Conservation (phyloP, 768 basidiomycete genomes). For the Gautieria morchelliformis region DNA sequence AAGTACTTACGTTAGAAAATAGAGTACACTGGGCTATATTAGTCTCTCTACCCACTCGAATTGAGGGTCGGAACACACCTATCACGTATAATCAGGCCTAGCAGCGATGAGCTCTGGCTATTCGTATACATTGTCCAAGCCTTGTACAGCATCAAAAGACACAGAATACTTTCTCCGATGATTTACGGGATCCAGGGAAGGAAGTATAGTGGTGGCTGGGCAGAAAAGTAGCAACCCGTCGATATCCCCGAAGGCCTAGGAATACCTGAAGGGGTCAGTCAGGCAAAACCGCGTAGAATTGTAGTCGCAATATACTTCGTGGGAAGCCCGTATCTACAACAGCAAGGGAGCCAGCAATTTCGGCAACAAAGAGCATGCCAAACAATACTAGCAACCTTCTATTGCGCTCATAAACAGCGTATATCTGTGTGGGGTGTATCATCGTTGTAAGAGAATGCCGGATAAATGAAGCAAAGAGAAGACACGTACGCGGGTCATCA, state of each 20-base stretch:
- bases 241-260: background rate
- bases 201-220: constrained; percentile 29
- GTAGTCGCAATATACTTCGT: constrained; percentile 23
- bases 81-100: background rate
- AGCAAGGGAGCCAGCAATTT: constrained; percentile 17
- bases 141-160: constrained; percentile 37
- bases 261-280: background rate
- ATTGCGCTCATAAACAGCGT: constrained; percentile 48
- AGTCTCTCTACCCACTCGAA: no score
- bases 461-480: no score
- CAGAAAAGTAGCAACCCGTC: background rate
- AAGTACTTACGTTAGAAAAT: no score
- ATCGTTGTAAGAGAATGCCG: background rate
- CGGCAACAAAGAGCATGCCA: constrained; percentile 30
- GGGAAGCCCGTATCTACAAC: constrained; percentile 17
- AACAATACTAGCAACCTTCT: constrained; percentile 41
- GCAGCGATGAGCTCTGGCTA: background rate
- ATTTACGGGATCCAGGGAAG: constrained; percentile 55
- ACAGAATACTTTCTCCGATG: constrained; percentile 42
- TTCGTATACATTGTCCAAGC: constrained; percentile 35
- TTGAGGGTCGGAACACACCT: background rate
- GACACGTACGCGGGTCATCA: background rate
- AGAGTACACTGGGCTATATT: no score
- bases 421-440: background rate
- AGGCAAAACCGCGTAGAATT: background rate